Evolutionary conservation across 2,329 filamentous ascomycete genomes (phyloP).

Genomic region (Calonectria hawksworthii): DNA sequence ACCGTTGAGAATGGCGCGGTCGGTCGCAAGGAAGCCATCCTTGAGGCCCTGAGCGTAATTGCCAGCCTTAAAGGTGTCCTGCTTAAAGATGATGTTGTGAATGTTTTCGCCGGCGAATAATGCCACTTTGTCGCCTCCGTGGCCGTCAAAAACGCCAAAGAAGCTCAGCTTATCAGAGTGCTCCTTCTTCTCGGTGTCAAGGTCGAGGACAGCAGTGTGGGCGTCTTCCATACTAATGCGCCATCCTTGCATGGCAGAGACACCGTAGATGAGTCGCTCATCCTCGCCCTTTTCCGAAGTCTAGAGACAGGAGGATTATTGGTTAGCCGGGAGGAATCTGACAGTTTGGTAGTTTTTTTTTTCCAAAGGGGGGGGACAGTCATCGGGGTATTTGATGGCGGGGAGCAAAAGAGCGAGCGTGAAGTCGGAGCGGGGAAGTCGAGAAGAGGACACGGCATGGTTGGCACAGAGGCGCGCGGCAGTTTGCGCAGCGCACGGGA

Average conservation of each 20-base stretch:
- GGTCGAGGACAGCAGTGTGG: constrained; percentile 90
- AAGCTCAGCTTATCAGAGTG: constrained; percentile 86
- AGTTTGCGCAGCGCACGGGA: not conserved
- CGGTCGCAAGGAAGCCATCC: constrained; percentile 96
- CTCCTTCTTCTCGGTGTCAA: constrained; percentile 75
- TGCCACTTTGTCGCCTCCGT: constrained; percentile 97
- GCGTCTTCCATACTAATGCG: constrained; percentile 99
- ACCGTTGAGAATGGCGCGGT: constrained; percentile 97
- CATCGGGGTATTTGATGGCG: constrained; percentile 25
- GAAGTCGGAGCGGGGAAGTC: constrained; percentile 28
- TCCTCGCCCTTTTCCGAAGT: constrained; percentile 91
- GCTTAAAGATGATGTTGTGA: constrained; percentile 93
- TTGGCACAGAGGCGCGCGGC: not conserved
- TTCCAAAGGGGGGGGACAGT: constrained; percentile 25
- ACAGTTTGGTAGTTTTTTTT: constrained; percentile 21
- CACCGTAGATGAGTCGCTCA: constrained; percentile 92
- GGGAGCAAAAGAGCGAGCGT: constrained; percentile 19
- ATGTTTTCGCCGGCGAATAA: constrained; percentile 93
- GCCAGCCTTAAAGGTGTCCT: constrained; percentile 91
- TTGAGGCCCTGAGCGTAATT: constrained; percentile 97
- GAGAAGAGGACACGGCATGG: constrained; percentile 13
- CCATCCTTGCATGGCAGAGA: constrained; percentile 99
- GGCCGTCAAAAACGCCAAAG: constrained; percentile 98
- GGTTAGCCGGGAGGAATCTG: constrained; percentile 44
- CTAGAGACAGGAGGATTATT: constrained; percentile 61